Evolutionary conservation across 257 asterid species (phyloP).

Genomic region (Solanum sitiens): DNA sequence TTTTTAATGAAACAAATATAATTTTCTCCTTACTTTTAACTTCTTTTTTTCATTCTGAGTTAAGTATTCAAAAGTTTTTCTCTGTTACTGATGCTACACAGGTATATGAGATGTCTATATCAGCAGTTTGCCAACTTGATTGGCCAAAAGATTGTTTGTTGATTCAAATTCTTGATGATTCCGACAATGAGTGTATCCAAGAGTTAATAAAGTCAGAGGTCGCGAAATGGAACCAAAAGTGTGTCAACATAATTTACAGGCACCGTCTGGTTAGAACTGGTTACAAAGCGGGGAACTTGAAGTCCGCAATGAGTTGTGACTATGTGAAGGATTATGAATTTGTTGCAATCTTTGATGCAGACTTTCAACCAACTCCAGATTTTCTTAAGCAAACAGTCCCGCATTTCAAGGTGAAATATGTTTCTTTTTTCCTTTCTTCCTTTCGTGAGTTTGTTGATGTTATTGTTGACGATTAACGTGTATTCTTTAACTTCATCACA

Average conservation of each 20-base stretch:
- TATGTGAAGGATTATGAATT: constrained; percentile 56
- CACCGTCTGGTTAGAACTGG: constrained; percentile 59
- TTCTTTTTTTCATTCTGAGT: background rate
- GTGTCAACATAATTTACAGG: constrained; percentile 46
- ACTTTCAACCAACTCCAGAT: constrained; percentile 58
- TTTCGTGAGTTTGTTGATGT: background rate
- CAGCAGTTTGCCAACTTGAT: constrained; percentile 59
- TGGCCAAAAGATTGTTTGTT: constrained; percentile 56
- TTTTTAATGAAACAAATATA: background rate
- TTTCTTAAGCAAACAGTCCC: constrained; percentile 63
- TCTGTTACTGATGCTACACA: background rate
- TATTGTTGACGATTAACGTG: background rate
- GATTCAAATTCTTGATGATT: constrained; percentile 64
- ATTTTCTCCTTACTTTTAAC: background rate
- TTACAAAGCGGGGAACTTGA: constrained; percentile 70
- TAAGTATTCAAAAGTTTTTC: background rate
- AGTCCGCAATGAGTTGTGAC: constrained; percentile 62
- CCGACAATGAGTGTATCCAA: constrained; percentile 43
- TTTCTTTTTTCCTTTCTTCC: background rate
- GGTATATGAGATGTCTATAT: constrained; percentile 65
- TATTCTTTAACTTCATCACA: constrained; percentile 12
- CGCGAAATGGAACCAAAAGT: constrained; percentile 41
- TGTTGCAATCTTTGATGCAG: constrained; percentile 74
- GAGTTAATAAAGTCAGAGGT: constrained; percentile 41
- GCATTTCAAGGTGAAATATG: constrained; percentile 39